Evolutionary conservation across 1,284 basidiomycete species (phyloP), one percentile per base, ranked within the genome.

Genomic region (Apiotrichum gamsii): DNA sequence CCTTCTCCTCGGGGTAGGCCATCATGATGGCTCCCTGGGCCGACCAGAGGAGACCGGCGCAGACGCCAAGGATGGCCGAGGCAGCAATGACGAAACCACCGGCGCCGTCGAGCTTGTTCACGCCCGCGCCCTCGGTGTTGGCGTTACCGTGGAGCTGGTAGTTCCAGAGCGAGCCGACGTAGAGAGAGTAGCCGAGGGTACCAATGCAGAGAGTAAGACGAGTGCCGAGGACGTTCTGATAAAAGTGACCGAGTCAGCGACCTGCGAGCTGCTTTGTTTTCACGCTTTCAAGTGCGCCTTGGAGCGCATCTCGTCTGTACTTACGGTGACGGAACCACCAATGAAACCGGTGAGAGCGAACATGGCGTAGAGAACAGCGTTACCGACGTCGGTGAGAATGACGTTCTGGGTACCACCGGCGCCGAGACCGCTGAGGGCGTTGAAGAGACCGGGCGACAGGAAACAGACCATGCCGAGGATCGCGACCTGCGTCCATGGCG

Each of bases 361-460:
- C 35, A 56, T 25, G 14, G 68, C 76, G 56, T 78, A 78, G 29
- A 77, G 69, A n/a, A 77, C 72, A 51, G 67, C 69, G 56, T 77
- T 75, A 16, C 74, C 64, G 18, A 61, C 76, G 57, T 76, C 74
- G 18, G 45, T 35, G 18, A 51, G 70, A 5, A 67, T 52, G 42
- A 75, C 60, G 51, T 77, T 73, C 53, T 75, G 69, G 1, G 69
- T 67, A 39, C 77, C 77, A 54, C 62, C 76, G 10, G 76, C 77
- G 47, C 76, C 76, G 34, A 78, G 62, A 60, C 75, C 75, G 42
- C 67, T 65, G 34, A 78, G 65, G 16, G 78, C 78, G 47, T 73
- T 76, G 72, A 77, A 80, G 72, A 79, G 75, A 47, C 79, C 78
- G 23, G 74, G 71, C 13, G 75, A 60, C 34, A 60, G 70, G 57